Evolutionary conservation across 169 alveolate genomes (phyloP), one percentile per base, ranked within the genome.

Genomic region (Eimeria praecox): DNA sequence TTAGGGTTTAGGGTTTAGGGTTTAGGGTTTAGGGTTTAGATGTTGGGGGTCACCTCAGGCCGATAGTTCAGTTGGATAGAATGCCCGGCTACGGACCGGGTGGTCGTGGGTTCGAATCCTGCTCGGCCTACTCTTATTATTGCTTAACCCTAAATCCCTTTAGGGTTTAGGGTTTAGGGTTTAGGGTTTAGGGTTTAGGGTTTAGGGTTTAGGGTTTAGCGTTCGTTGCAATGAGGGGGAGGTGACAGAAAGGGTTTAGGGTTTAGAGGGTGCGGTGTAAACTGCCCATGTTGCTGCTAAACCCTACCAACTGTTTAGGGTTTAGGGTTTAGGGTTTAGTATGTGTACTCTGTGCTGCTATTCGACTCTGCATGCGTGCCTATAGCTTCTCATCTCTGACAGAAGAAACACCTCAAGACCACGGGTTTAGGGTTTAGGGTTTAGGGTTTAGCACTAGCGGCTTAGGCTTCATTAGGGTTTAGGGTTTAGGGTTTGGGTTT

Each of bases 1-100:
- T 75, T 77, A 77, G 87, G 87, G 62, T 77, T 77, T 69, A 77
- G 59, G 87, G 87, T 77, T 77, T 77, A 77, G 87, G 87, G 87
- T 77, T 77, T 59, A 56, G 66, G 66, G 66, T 56, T 8, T 56
- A 56, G 5, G 18, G 66, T 8, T 56, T 56, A 27, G 10, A 14
- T 22, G 69, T 59, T 56, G 66, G 10, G 3, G 69, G 69, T 59
- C 30, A 59, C 69, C 69, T 59, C n/a, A 59, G 69, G 69, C 69
- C 69, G 69, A 22, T 59, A 59, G 69, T 59, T 59, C 69, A 59
- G 69, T 59, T 59, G 69, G 69, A 59, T 59, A 59, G 69, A 59
- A 59, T 59, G 69, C 69, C 69, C 69, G 69, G 69, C 69, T 59
- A 59, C 69, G 69, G 69, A 59, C 69, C 69, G 69, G 69, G 69